A percentile compares a stretch with the other conserved stretches of the same genome.
These are phyloP conservation scores for Aureobasidium namibiae DNA, from an alignment of 2,329 filamentous ascomycete species.

Conservation along the genomic window DNA sequence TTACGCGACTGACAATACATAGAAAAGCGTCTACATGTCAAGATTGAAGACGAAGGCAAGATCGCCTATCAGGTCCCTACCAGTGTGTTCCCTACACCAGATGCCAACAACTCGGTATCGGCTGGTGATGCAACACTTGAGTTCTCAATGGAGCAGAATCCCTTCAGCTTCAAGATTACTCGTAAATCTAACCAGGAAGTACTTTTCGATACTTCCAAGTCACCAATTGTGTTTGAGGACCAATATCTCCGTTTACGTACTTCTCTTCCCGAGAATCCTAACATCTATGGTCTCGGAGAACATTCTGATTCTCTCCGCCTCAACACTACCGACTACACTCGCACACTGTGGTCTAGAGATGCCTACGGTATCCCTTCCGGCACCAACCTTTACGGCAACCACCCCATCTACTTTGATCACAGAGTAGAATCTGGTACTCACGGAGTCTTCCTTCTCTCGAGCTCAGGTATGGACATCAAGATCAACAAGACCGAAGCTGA, in stretches of 20 bases:
- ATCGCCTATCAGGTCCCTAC: constrained; percentile 68
- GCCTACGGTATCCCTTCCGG: constrained; percentile 50
- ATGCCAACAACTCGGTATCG: constrained; percentile 20
- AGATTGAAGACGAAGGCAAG: constrained; percentile 60
- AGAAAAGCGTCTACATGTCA: constrained; percentile 55
- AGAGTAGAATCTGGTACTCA: constrained; percentile 48
- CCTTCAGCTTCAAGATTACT: constrained; percentile 60
- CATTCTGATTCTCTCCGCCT: constrained; percentile 53
- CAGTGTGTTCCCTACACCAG: constrained; percentile 46
- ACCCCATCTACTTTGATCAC: constrained; percentile 68
- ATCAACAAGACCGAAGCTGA: constrained; percentile 54
- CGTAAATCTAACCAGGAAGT: constrained; percentile 50
- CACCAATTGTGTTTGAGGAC: constrained; percentile 63
- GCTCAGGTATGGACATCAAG: constrained; percentile 68
- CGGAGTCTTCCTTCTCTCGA: constrained; percentile 63
- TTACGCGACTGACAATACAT: not conserved
- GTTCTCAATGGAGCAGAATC: constrained; percentile 47
- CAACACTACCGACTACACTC: constrained; percentile 12
- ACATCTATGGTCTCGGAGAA: constrained; percentile 72
- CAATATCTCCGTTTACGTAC: constrained; percentile 70
- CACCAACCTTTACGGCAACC: constrained; percentile 63
- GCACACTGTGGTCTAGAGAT: constrained; percentile 56
- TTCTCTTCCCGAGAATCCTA: constrained; percentile 57
- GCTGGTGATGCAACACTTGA: not conserved
- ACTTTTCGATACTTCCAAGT: constrained; percentile 62